A percentile compares a stretch with the other conserved stretches of the same genome.
Conservation (phyloP, 139 green algal species). For the Chlamydomonas schloesseri region DNA sequence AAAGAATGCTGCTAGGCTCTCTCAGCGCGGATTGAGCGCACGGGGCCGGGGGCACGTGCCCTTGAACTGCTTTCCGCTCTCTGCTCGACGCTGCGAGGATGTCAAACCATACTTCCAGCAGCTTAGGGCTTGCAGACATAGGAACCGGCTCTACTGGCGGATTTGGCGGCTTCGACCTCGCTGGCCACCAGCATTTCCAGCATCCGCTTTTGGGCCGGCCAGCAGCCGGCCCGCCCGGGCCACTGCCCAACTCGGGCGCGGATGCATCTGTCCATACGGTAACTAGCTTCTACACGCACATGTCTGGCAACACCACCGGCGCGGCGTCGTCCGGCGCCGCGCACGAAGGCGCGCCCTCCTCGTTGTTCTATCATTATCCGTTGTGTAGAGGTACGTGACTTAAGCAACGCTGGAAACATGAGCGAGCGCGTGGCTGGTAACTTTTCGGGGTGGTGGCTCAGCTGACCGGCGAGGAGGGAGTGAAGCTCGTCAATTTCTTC, state of each 20-base stretch:
- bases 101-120: not conserved
- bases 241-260: not conserved
- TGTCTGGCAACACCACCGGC: not conserved
- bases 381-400: slow-evolving; percentile 14
- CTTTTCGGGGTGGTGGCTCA: not conserved
- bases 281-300: not conserved
- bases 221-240: too few relatives aligned
- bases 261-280: not conserved
- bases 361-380: slow-evolving; percentile 49
- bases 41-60: too few relatives aligned
- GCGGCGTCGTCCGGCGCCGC: too few relatives aligned
- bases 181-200: not conserved
- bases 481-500: not conserved
- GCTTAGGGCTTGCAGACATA: not conserved
- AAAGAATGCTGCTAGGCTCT: too few relatives aligned
- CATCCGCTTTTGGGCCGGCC: not conserved
- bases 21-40: too few relatives aligned
- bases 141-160: not conserved
- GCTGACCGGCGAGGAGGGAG: not conserved
- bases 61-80: too few relatives aligned
- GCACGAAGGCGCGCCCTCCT: not conserved
- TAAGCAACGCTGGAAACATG: too few relatives aligned
- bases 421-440: not conserved
- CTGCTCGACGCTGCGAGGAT: too few relatives aligned
- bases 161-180: not conserved